phyloP scores from a whole-genome alignment of 2,329 filamentous ascomycete genomes.

The Metarhizium rileyi region DNA sequence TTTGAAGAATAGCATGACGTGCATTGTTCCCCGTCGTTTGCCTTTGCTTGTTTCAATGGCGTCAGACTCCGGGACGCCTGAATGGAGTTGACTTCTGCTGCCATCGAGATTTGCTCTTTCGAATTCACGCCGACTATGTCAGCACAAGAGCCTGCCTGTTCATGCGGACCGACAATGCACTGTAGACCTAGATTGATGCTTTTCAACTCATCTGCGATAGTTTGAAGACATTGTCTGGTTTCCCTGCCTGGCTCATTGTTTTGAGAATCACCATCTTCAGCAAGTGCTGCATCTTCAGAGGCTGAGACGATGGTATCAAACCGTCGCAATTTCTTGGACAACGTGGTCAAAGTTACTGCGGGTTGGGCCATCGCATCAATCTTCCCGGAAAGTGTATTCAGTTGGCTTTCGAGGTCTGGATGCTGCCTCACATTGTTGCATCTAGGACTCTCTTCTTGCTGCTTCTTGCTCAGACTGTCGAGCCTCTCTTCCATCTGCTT shows the following conservation, averaged over 20 bases:
- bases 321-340: conserved; percentile 1
- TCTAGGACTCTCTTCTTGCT: not conserved
- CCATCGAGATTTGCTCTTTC: not conserved
- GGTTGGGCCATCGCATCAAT: not conserved
- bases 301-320: conserved; percentile 5
- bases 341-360: conserved; percentile 1
- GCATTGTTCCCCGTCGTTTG: not conserved
- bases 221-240: not conserved
- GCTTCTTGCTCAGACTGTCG: conserved; percentile 3
- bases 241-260: not conserved
- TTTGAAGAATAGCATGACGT: not conserved
- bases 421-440: not conserved
- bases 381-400: not conserved
- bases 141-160: not conserved
- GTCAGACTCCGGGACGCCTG: not conserved
- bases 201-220: not conserved
- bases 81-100: not conserved
- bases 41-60: not conserved
- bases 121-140: conserved; percentile 1
- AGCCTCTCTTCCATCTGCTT: conserved; percentile 12
- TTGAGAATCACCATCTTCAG: not conserved
- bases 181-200: not conserved
- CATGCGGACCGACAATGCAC: not conserved
- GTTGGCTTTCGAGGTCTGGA: not conserved
- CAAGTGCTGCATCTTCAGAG: not conserved